phyloP scores from a whole-genome alignment of 1,139 yeast genomes.

The Taphrina wiesneri region DNA sequence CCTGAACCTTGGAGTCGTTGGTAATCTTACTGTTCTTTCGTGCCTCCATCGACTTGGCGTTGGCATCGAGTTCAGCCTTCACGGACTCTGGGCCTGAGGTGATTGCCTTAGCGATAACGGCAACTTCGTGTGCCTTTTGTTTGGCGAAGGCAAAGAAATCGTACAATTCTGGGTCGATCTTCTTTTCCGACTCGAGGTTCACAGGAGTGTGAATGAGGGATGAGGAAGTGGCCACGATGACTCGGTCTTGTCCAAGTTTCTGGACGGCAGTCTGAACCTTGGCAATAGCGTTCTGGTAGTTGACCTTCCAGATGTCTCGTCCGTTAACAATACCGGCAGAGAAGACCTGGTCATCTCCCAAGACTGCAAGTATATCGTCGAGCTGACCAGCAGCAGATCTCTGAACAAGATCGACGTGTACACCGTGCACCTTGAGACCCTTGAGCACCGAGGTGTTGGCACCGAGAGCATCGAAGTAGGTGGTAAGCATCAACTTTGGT shows the following conservation, averaged over 20 bases:
- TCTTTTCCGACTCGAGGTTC: conserved; percentile 86
- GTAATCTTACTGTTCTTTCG: conserved; percentile 86
- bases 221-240: conserved; percentile 90
- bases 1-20: conserved; percentile 85
- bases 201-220: conserved; percentile 98
- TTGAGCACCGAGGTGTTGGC: conserved; percentile 90
- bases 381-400: conserved; percentile 80
- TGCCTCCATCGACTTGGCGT: conserved; percentile 81
- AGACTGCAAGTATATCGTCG: conserved; percentile 70
- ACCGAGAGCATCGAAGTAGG: conserved; percentile 97
- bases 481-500: conserved; percentile 79
- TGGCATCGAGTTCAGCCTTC: conserved; percentile 65
- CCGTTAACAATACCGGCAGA: conserved; percentile 98
- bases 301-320: conserved; percentile 99
- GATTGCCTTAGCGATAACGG: conserved; percentile 81
- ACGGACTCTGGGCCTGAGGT: conserved; percentile 67
- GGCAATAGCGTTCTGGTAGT: conserved; percentile 80
- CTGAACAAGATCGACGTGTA: conserved; percentile 96
- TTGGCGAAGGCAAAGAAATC: conserved; percentile 99
- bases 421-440: conserved; percentile 88
- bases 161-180: conserved; percentile 84
- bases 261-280: conserved; percentile 78
- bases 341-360: conserved; percentile 68
- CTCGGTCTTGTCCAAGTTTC: conserved; percentile 84
- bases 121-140: conserved; percentile 91